Percentiles rank a stretch among this genome's conserved stretches.
Evolutionary conservation across 1,139 yeast genomes (phyloP).

Genomic region (Zygoascus sp.): DNA sequence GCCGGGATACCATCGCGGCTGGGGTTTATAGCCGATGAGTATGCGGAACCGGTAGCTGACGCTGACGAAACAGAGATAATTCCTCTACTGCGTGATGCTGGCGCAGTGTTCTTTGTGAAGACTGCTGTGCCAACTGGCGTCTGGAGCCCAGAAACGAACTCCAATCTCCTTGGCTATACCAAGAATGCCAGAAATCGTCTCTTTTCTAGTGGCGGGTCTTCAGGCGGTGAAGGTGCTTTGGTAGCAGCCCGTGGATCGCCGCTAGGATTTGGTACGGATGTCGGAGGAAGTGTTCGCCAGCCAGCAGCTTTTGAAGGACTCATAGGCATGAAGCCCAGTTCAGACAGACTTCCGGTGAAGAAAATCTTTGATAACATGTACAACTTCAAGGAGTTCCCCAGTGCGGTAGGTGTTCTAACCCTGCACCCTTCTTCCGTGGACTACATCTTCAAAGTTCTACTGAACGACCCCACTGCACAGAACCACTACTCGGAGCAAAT

Average conservation of each 20-base stretch:
- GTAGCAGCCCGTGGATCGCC: constrained; percentile 47
- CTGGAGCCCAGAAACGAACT: constrained; percentile 47
- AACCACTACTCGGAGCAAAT: not conserved
- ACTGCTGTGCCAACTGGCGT: constrained; percentile 58
- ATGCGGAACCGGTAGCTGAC: constrained; percentile 15
- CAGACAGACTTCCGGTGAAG: constrained; percentile 42
- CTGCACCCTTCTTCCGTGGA: constrained; percentile 1
- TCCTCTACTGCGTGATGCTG: constrained; percentile 42
- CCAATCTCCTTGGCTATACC: constrained; percentile 47
- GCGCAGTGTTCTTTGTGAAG: constrained; percentile 54
- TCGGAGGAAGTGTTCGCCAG: constrained; percentile 60
- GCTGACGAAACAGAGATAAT: constrained; percentile 36
- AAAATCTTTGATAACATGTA: constrained; percentile 8
- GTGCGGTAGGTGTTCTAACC: constrained; percentile 6
- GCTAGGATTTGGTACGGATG: constrained; percentile 58
- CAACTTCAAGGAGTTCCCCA: constrained; percentile 12
- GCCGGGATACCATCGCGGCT: constrained; percentile 42
- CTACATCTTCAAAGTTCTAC: not conserved
- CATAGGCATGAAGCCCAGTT: constrained; percentile 51
- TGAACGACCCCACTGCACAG: not conserved
- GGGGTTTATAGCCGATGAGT: constrained; percentile 39
- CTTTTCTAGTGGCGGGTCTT: constrained; percentile 53
- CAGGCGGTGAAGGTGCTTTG: constrained; percentile 63
- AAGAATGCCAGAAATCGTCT: constrained; percentile 43
- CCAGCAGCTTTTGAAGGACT: constrained; percentile 55